Evolutionary conservation across 371 early-diverging fungal genomes (phyloP).

Genomic region (Neoconidiobolus thromboides): DNA sequence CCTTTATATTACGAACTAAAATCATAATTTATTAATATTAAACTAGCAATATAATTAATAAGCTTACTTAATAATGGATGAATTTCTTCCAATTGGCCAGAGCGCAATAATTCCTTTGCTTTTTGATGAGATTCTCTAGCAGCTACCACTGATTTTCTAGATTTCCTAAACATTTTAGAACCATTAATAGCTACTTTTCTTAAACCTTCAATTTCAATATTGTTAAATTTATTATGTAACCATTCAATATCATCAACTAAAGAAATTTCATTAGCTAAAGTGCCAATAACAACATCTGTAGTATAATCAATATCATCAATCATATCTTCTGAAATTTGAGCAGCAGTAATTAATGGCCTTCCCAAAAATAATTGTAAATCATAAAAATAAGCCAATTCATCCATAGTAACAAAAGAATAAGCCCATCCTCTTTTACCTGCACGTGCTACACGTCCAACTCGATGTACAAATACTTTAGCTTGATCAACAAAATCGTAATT

Average conservation of each 20-base stretch:
- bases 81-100: constrained; percentile 33
- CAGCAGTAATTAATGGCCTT: constrained; percentile 35
- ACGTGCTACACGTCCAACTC: constrained; percentile 96
- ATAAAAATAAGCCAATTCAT: constrained; percentile 73
- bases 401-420: constrained; percentile 67
- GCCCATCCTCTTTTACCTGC: constrained; percentile 89
- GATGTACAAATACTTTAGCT: constrained; percentile 93
- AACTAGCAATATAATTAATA: not conserved
- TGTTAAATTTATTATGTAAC: constrained; percentile 29
- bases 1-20: not conserved
- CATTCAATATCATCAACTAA: constrained; percentile 53
- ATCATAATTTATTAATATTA: not conserved
- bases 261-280: constrained; percentile 36
- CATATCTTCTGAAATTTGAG: constrained; percentile 1
- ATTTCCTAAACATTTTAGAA: constrained; percentile 64
- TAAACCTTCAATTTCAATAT: constrained; percentile 40
- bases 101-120: constrained; percentile 57
- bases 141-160: constrained; percentile 65
- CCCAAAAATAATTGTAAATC: constrained; percentile 85
- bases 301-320: constrained; percentile 37
- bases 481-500: constrained; percentile 92
- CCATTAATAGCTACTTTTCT: constrained; percentile 56
- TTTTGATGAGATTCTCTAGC: constrained; percentile 66
- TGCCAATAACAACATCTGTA: constrained; percentile 60
- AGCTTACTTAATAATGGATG: constrained; percentile 47